These are phyloP conservation scores for Aureobasidium subglaciale DNA, from an alignment of 2,329 filamentous ascomycete genomes.

Conservation along the genomic window DNA sequence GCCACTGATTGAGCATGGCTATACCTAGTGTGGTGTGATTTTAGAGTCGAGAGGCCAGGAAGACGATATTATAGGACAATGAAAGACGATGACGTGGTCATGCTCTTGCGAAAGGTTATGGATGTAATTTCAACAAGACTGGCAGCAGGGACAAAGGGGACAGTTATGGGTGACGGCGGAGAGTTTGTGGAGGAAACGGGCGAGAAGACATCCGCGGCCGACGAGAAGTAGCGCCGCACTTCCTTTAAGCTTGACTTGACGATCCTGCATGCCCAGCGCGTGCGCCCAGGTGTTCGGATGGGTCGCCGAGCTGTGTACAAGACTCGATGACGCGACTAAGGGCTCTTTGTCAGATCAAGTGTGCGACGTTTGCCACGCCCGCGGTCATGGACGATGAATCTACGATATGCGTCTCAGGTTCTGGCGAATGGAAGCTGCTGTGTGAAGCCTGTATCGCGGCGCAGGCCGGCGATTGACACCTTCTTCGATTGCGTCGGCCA, in stretches of 20 bases:
- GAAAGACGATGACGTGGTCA: background rate
- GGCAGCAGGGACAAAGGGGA: conserved; percentile 2
- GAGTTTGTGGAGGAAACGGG: conserved; percentile 7
- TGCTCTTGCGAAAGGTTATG: background rate
- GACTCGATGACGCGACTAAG: conserved; percentile 7
- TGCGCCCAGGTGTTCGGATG: background rate
- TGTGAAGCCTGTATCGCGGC: background rate
- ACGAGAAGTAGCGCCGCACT: conserved; percentile 7
- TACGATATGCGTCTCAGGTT: background rate
- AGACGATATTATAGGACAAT: background rate
- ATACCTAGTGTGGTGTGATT: background rate
- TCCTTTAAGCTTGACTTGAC: conserved; percentile 12
- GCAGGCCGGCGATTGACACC: background rate
- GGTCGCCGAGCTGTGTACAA: background rate
- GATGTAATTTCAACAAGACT: background rate
- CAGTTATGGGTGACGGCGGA: conserved; percentile 6
- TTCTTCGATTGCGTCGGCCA: background rate
- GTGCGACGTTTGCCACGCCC: conserved; percentile 1
- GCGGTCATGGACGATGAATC: background rate
- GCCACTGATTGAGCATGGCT: conserved; percentile 3
- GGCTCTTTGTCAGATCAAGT: background rate
- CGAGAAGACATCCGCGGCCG: conserved; percentile 6
- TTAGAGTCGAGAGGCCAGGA: background rate
- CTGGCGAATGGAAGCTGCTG: background rate
- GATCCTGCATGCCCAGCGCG: conserved; percentile 12